Evolutionary conservation across 768 basidiomycete genomes (phyloP), one percentile per base, ranked within the genome.

Genomic region (Exsudoporus frostii): DNA sequence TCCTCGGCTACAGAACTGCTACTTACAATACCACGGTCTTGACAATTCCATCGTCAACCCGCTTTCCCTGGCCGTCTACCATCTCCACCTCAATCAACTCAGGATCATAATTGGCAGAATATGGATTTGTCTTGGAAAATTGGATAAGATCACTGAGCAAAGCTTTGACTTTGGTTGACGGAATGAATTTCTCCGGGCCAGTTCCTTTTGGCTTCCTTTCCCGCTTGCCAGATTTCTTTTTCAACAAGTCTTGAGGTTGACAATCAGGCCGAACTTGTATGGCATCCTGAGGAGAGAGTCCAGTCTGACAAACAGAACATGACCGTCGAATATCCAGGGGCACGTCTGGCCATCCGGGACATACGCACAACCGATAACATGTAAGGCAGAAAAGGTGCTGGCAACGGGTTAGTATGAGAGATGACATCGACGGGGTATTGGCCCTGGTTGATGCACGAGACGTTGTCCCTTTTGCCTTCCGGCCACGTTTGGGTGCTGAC

Each of bases 1-100:
- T 49, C 59, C 55, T 37, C 46, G 32, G 39, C 29, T n/a, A 50
- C 59, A 50, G 20, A 62, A 44, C 53, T 39, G 48, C 27, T 40
- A 80, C 93, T 70, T 68, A 98, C 90, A 98, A 98, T 48, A 98
- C 95, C 38, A 98, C 88, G 4, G 92, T 95, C 76, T 99, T 98
- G 48, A 88, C 74, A 32, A 84, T 65, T 5, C 82, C 83, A 42
- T 88, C 85, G 46, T 88, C 86, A 15, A 88, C 61, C 24, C 79
- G 78, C 55, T 84, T 83, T 20, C 90, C 92, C 45, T 88, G 71
- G 40, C 78, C 76, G 58, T 95, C 90, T 24, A 90, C 75, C 77
- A 89, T 84, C 64, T 91, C 83, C 20, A 92, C 77, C 66, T 88
- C 90, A 41, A 86, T 71, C 34, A 82, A 77, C 20, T 73, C 71